Base-by-base conservation (phyloP, 164 flowering plant genomes). In the Vitis labrusca region DNA sequence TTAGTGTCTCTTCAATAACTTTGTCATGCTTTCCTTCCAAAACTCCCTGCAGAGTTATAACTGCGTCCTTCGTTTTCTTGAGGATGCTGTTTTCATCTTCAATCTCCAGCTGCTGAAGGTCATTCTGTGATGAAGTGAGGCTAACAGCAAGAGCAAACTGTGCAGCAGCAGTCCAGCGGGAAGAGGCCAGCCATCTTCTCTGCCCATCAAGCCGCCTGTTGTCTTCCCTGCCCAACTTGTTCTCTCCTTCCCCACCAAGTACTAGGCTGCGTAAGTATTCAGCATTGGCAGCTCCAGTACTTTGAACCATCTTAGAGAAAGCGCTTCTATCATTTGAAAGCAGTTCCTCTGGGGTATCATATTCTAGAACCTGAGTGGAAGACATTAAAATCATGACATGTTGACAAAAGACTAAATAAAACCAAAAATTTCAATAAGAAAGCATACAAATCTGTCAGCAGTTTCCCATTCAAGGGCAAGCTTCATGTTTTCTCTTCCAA, bases 211-310 rank as follows among this genome's bases (percentile, higher is more conserved):
- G 65, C 49, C 55, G 81, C 66, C 69, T 77, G 48, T 77, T 53
- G 71, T 80, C 82, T 74, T 81, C 87, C 71, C 75, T 83, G 32
- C 54, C 78, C 3, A 58, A 55, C 71, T 68, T 80, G 69, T 70
- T 81, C 66, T 84, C 87, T 48, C 74, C 82, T 66, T 80, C 89
- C 19, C 84, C 81, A 19, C 76, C 87, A 50, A 84, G 81, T 10
- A 85, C 98, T 65, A 96, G 81, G 77, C 91, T 77, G 50, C 93
- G 88, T 52, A 96, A 79, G 76, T 96, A 93, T 68, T 93, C 86
- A n/a, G 98, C 99, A 84, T 96, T 96, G 74, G 98, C 97, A 59
- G 90, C 81, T 32, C 99, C 99, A 1, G 99, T 96, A 71, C 99
- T 96, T 57, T 85, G 93, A 69, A 96, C 99, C 99, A 96, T 96